phyloP scores from a whole-genome alignment of 768 basidiomycete genomes.

The Lactarius psammicola region DNA sequence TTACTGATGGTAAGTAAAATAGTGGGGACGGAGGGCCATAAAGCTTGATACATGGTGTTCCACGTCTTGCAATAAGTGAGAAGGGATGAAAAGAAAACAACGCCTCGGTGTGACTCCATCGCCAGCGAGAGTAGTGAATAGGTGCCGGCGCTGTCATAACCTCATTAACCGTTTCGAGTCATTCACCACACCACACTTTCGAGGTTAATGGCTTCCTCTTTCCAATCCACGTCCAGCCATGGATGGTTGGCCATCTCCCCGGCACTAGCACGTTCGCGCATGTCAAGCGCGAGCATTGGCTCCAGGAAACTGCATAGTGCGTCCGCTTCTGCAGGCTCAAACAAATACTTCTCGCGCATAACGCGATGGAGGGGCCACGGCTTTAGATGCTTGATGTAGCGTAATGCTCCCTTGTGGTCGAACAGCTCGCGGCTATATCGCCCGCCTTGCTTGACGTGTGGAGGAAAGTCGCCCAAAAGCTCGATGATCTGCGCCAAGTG shows the following conservation, averaged over 20 bases:
- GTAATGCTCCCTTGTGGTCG: constrained; percentile 60
- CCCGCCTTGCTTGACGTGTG: constrained; percentile 77
- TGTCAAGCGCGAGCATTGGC: constrained; percentile 75
- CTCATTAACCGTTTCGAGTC: constrained; percentile 4
- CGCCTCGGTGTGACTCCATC: neutral
- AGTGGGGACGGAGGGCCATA: neutral
- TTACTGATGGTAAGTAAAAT: constrained; percentile 15
- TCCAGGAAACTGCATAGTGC: constrained; percentile 64
- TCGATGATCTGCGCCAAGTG: constrained; percentile 96
- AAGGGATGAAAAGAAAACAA: neutral
- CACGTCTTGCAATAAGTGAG: neutral
- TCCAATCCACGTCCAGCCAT: constrained; percentile 56
- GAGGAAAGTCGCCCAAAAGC: constrained; percentile 74
- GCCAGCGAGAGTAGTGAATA: neutral
- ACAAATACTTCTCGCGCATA: constrained; percentile 87
- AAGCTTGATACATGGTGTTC: neutral
- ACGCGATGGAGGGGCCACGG: constrained; percentile 81
- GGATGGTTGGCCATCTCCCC: constrained; percentile 69
- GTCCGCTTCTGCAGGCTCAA: constrained; percentile 54
- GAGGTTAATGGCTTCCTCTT: constrained; percentile 34
- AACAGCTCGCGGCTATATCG: constrained; percentile 85
- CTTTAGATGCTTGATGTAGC: constrained; percentile 73
- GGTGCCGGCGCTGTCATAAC: constrained; percentile 13
- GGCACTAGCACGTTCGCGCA: constrained; percentile 65
- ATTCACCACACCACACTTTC: constrained; percentile 36